phyloP scores from a whole-genome alignment of 2,329 filamentous ascomycete species.

The Epichloe amarillans region DNA sequence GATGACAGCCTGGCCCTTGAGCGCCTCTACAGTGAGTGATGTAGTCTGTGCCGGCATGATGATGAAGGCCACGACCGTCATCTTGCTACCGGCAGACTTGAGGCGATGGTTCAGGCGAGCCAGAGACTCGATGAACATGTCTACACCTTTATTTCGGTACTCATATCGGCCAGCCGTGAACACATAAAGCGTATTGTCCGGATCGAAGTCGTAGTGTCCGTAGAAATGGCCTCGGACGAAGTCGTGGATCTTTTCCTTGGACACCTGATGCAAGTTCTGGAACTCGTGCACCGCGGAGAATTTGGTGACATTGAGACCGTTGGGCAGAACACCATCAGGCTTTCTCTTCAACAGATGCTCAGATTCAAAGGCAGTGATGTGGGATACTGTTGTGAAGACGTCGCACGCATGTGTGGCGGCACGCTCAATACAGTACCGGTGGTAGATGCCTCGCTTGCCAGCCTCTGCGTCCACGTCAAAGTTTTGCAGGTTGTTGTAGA shows the following conservation, averaged over 20 bases:
- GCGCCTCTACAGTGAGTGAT: constrained; percentile 84
- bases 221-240: constrained; percentile 98
- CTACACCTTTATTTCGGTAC: constrained; percentile 95
- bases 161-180: constrained; percentile 97
- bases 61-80: constrained; percentile 91
- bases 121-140: constrained; percentile 98
- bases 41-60: constrained; percentile 98
- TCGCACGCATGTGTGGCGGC: constrained; percentile 84
- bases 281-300: constrained; percentile 98
- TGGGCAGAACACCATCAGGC: constrained; percentile 89
- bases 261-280: constrained; percentile 91
- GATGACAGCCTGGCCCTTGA: constrained; percentile 94
- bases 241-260: constrained; percentile 96
- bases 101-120: constrained; percentile 89
- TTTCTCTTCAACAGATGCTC: constrained; percentile 96
- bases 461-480: constrained; percentile 96
- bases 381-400: constrained; percentile 96
- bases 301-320: constrained; percentile 92
- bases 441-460: constrained; percentile 95
- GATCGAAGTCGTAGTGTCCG: constrained; percentile 92
- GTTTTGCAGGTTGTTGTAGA: constrained; percentile 96
- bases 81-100: constrained; percentile 74
- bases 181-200: constrained; percentile 93
- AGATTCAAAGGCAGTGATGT: constrained; percentile 96
- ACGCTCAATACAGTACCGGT: constrained; percentile 95